A percentile compares a stretch with the other conserved stretches of the same genome.
These are phyloP conservation scores for Carallia brachiata DNA, from an alignment of 345 rosid species.

Conservation along the genomic window DNA sequence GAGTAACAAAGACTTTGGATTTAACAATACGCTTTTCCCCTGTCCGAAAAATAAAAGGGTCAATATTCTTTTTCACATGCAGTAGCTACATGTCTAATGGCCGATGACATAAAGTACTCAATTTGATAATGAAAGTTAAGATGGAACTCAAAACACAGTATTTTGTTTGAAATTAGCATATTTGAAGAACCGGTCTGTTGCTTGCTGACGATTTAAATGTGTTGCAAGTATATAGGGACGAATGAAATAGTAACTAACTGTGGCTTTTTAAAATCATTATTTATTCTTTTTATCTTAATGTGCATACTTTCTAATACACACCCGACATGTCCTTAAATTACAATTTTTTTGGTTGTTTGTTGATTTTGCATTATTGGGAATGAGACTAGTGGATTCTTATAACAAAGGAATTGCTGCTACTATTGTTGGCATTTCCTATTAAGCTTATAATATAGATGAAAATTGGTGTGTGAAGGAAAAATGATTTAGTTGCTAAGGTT, in stretches of 20 bases:
- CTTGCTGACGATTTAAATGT: neutral
- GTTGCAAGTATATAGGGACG: neutral
- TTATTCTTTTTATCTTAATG: neutral
- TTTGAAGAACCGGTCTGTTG: neutral
- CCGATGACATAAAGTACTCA: too few relatives aligned
- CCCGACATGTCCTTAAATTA: neutral
- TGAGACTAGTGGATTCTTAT: conserved; percentile 32
- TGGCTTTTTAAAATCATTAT: neutral
- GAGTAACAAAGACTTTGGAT: too few relatives aligned
- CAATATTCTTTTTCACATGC: too few relatives aligned
- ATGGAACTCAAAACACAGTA: neutral
- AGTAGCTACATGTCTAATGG: neutral
- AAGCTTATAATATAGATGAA: conserved; percentile 37
- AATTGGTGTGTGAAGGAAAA: too few relatives aligned
- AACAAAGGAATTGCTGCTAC: conserved; percentile 75
- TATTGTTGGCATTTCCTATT: conserved; percentile 59
- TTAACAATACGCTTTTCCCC: too few relatives aligned
- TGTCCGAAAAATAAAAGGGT: too few relatives aligned
- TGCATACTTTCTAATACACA: too few relatives aligned
- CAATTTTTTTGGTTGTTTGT: neutral
- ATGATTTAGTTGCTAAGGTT: too few relatives aligned
- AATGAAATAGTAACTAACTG: neutral
- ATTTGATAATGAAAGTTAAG: neutral
- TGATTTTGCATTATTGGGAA: neutral
- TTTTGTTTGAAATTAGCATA: neutral